Base-by-base conservation (phyloP, 2,329 filamentous ascomycete species). In the Colletotrichum karsti region DNA sequence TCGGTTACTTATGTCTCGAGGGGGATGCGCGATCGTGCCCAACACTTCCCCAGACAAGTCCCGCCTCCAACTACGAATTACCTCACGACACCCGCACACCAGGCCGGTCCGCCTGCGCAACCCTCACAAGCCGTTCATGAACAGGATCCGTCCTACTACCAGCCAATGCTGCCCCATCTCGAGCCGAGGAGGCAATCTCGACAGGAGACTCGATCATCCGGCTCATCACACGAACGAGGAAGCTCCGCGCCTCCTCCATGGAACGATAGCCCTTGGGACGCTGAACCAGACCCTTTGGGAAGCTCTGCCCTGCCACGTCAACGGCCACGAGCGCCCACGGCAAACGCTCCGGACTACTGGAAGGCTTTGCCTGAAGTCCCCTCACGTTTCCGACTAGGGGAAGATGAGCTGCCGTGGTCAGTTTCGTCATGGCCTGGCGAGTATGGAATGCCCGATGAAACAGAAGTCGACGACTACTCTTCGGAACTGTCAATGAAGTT, bases 201-300 rank as follows among this genome's bases (percentile, higher is more conserved):
- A 26, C 63, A 69, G 18, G 72, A 71, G 12, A 71, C 65, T 20
- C 68, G 65, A 13, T 71, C 48, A 33, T 55, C 60, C 7, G 60
- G 74, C 33, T 69, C 76, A 6, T 78, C 79, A 8, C 79, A 82
- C 53, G 82, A 83, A 59, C 80, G 85, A 30, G 84, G 84, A 24
- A 79, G 77, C 26, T 87, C 85, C 4, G 85, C 84, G 7, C 85
- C 85, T 13, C 84, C 85, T 3, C 82, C 82, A 0, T 75, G 83
- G 50, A 83, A 82, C 51, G 81, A 82, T 22, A 84, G 80, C 63
- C 83, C 82, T 1, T 86, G 84, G 85, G 81, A 85, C 62, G 77
- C 78, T 5, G 75, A 76, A 18, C 72, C 76, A 4, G 75, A 74
- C 30, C 71, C 77, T 5, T 74, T 77, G 24, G 65, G 72, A 7